Conservation (phyloP, 2,329 filamentous ascomycete genomes). For the Apiospora rasikravindrae region DNA sequence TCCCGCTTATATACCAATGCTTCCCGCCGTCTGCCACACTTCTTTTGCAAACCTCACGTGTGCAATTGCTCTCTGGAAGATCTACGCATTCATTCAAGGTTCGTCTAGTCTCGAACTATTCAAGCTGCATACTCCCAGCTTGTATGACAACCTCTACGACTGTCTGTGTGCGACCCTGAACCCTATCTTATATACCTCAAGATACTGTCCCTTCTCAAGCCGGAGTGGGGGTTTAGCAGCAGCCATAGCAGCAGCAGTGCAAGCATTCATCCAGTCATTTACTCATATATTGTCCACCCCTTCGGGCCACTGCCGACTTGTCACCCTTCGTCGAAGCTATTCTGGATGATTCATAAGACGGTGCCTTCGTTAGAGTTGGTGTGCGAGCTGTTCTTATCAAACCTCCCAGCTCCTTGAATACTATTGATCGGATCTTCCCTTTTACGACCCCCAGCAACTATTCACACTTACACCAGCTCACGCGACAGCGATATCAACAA, state of each 20-base stretch:
- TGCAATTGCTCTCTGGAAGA: background rate
- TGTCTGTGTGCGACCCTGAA: slow-evolving; percentile 10
- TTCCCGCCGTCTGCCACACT: background rate
- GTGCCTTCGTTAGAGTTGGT: slow-evolving; percentile 24
- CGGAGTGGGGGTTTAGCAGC: slow-evolving; percentile 6
- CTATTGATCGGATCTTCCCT: background rate
- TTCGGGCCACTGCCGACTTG: background rate
- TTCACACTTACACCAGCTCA: background rate
- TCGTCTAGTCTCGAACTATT: slow-evolving; percentile 7
- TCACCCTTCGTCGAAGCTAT: background rate
- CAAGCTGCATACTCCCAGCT: background rate
- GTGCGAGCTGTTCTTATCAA: slow-evolving; percentile 29
- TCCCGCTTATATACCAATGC: background rate
- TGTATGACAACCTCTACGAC: background rate
- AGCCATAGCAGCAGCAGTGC: background rate
- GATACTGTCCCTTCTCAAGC: background rate
- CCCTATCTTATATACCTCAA: slow-evolving; percentile 15
- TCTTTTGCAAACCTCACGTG: slow-evolving; percentile 2
- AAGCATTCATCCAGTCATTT: slow-evolving; percentile 10
- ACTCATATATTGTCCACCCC: background rate
- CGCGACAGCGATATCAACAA: background rate
- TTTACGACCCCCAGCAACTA: background rate
- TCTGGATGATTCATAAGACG: slow-evolving; percentile 14
- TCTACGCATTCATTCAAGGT: background rate
- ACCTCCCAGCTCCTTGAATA: slow-evolving; percentile 22